Evolutionary conservation across 192 early-diverging fungal genomes (phyloP), one percentile per base, ranked within the genome.

Genomic region (Podila minutissima): DNA sequence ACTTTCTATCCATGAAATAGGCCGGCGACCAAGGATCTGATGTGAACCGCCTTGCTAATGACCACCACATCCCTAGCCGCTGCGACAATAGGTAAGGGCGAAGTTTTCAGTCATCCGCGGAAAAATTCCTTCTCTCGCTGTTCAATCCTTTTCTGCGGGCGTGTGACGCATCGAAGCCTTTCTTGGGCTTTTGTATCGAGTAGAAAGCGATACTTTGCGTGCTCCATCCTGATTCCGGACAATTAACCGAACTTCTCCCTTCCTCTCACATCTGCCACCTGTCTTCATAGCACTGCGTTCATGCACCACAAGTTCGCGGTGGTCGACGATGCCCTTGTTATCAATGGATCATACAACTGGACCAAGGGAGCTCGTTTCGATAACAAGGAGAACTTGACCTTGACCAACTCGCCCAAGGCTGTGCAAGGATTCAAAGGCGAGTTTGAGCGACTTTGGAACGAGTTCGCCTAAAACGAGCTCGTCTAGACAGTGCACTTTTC

Each of bases 301-400:
- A 94, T 94, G 92, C 92, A 94, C 66, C 87, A 92, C 64, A 94
- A 94, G 74, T 94, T 94, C 82, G 91, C 89, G 3, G 71, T 92
- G 26, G 83, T 92, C 41, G 89, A 92, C 73, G 72, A 83, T 50
- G 71, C 77, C 33, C 74, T 88, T 17, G 77, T 92, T 10, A 88
- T 89, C 75, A 83, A 85, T 38, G 92, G 92, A 1, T 92, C 91
- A 13, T 89, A 84, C 71, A 89, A 89, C 75, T 89, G 88, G 88
- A 86, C 87, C 8, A 89, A 89, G 26, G 85, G 87, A 15, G 91
- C 91, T 10, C 90, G 93, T 53, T 88, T 87, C 53, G 84, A 87
- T 64, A 94, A 94, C 78, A 87, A 87, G 46, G 93, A 94, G 71
- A 88, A 93, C 20, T 83, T 91, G 55, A 86, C 92, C 20, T 85